A percentile compares a stretch with the other conserved stretches of the same genome.
phyloP scores from a whole-genome alignment of 208 protist genomes.

The Trypanosoma scelopori region DNA sequence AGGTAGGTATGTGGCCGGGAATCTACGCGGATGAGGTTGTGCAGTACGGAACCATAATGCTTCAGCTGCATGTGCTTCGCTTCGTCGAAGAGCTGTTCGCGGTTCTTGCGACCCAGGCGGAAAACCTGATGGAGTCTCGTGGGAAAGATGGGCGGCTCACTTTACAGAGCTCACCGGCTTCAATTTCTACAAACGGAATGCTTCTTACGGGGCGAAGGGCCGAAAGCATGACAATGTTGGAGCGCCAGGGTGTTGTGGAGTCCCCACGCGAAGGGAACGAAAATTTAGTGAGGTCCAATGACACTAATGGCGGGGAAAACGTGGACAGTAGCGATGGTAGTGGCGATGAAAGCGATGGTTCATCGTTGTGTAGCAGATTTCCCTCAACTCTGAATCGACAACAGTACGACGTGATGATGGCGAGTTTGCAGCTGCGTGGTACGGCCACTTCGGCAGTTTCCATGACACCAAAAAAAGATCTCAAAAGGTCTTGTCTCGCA shows the following conservation, averaged over 20 bases:
- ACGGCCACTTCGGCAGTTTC: background rate
- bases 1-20: conserved; percentile 45
- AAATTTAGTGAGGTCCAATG: background rate
- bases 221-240: background rate
- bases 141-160: background rate
- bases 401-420: conserved; percentile 32
- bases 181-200: background rate
- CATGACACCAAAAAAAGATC: too few relatives aligned
- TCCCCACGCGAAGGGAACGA: background rate
- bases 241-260: background rate
- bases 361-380: background rate
- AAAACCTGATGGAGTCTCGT: conserved; percentile 29
- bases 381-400: conserved; percentile 26
- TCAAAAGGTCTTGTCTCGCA: too few relatives aligned
- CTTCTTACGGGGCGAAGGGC: background rate
- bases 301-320: background rate
- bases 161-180: background rate
- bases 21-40: conserved; percentile 59
- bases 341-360: background rate
- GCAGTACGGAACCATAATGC: conserved; percentile 35
- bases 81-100: conserved; percentile 71
- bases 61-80: conserved; percentile 71
- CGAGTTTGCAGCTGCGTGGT: conserved; percentile 20
- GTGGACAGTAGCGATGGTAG: background rate
- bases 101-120: conserved; percentile 63